phyloP scores from a whole-genome alignment of 768 basidiomycete genomes.

The Crepidotus variabilis region DNA sequence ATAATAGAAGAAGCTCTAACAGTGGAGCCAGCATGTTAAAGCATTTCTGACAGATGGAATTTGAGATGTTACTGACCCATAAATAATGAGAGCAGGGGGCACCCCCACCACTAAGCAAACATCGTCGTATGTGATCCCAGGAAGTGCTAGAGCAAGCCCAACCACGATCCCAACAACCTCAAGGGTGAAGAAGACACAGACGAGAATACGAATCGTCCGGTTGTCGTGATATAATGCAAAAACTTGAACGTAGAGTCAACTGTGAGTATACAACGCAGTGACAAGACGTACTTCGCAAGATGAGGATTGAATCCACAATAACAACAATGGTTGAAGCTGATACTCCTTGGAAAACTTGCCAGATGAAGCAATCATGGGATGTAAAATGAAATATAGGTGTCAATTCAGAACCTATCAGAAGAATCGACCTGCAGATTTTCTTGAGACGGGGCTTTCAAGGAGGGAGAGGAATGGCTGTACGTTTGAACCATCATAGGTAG shows the following conservation, averaged over 20 bases:
- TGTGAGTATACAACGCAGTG: background rate
- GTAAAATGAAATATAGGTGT: slow-evolving; percentile 34
- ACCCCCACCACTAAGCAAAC: slow-evolving; percentile 26
- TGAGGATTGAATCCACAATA: slow-evolving; percentile 34
- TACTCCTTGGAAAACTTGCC: slow-evolving; percentile 39
- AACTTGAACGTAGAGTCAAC: slow-evolving; percentile 18
- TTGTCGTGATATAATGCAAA: slow-evolving; percentile 38
- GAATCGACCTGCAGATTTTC: slow-evolving; percentile 22
- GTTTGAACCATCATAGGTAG: slow-evolving; percentile 31
- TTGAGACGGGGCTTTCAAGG: background rate
- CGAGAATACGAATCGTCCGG: slow-evolving; percentile 19
- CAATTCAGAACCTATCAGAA: slow-evolving; percentile 31
- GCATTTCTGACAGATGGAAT: background rate
- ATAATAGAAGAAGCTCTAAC: slow-evolving; percentile 25
- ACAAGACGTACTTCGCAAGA: slow-evolving; percentile 30
- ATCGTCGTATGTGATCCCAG: slow-evolving; percentile 28
- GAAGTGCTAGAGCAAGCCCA: slow-evolving; percentile 25
- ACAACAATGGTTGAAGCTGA: slow-evolving; percentile 25
- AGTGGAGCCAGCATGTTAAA: background rate
- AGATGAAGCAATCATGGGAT: slow-evolving; percentile 37
- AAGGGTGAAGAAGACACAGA: slow-evolving; percentile 21
- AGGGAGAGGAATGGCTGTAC: slow-evolving; percentile 17
- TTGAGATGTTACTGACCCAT: slow-evolving; percentile 20
- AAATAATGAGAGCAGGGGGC: slow-evolving; percentile 26
- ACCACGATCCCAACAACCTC: slow-evolving; percentile 29